These are phyloP conservation scores for Cryptomeria japonica DNA, from an alignment of 75 land plant genomes.

Conservation along the genomic window DNA sequence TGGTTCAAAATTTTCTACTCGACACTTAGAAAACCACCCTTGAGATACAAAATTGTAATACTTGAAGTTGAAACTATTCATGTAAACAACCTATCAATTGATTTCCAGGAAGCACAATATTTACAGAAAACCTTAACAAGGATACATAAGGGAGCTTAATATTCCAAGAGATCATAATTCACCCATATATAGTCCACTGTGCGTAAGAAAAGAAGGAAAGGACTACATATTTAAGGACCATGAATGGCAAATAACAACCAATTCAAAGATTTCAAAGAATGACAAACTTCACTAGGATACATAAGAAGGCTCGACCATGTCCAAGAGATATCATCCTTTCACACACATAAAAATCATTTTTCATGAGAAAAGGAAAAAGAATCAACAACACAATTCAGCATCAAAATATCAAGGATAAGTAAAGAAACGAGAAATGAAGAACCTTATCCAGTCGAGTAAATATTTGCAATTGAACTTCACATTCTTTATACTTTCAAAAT, in stretches of 20 bases:
- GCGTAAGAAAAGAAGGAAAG: too few relatives aligned
- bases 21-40: not conserved
- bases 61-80: too few relatives aligned
- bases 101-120: not conserved
- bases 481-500: not conserved
- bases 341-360: not conserved
- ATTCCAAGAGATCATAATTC: too few relatives aligned
- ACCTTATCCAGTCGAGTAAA: not conserved
- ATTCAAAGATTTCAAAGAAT: not conserved
- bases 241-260: too few relatives aligned
- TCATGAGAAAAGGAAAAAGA: not conserved
- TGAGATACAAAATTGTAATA: too few relatives aligned
- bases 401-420: not conserved
- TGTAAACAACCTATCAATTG: too few relatives aligned
- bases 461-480: not conserved
- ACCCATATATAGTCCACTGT: too few relatives aligned
- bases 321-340: slow-evolving; percentile 1
- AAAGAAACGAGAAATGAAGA: too few relatives aligned
- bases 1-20: too few relatives aligned
- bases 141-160: not conserved
- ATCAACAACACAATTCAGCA: not conserved
- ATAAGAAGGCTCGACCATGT: not conserved
- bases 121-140: not conserved
- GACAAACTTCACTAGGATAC: not conserved
- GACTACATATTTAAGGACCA: too few relatives aligned